Base-by-base conservation (phyloP, 2,329 filamentous ascomycete genomes). In the Colletotrichum falcatum region DNA sequence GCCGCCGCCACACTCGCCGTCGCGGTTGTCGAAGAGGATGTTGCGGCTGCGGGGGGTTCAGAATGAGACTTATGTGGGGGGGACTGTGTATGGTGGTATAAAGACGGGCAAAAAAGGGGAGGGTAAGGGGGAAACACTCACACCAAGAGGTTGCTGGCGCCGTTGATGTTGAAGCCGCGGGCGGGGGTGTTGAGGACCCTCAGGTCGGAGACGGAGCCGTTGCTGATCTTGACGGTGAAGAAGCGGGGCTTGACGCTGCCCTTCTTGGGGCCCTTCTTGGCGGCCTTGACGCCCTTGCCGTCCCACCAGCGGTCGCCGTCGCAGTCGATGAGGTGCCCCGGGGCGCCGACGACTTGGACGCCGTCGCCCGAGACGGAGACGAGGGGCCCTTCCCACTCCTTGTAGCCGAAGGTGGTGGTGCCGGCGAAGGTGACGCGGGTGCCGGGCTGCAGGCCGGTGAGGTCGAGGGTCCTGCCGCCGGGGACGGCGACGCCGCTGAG, bases 371-470 rank as follows among this genome's bases (percentile, higher is more conserved):
- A 86, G 72, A 92, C 82, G 35, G 85, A 84, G 74, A 93, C 84
- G 14, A 93, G 82, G 58, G 90, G 90, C 0, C 91, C 90, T 1
- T 79, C 78, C 90, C 90, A 92, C 75, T 91, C 87, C 73, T 88
- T 82, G 81, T 91, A 92, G 26, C 84, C 90, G 75, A 90, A 93
- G 66, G 87, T 89, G 26, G 90, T 92, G 23, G 83, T 88, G 48
- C 91, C 91, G 70, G 88, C 79, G 79, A 92, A 92, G 74, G 86
- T 87, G 72, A 73, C 64, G 78, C 83, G 20, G 66, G 88, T 88
- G 72, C 85, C 85, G 23, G 79, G 76, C 1, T 82, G 82, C 48
- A 90, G 81, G 35, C 81, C 79, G 12, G 87, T 88, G 66, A 91
- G 77, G 76, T 91, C 87, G 18, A 91, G 83, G 1, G 88, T 90